Conservation (phyloP, 2,329 filamentous ascomycete species). For the Microdochium nivale region DNA sequence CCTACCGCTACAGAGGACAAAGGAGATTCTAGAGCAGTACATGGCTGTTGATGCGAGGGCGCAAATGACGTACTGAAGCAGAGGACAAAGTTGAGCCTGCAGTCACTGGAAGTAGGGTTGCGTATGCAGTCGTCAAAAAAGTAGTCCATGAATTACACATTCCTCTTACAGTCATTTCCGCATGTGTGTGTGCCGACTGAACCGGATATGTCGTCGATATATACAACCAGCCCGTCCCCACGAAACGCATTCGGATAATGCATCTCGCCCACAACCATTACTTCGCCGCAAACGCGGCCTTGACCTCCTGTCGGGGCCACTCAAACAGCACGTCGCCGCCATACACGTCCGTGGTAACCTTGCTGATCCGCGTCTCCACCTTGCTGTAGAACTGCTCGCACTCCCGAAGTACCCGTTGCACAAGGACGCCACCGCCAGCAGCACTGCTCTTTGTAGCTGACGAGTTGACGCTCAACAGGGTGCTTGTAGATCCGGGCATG, state of each 20-base stretch:
- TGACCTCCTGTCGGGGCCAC: constrained; percentile 57
- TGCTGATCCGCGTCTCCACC: constrained; percentile 52
- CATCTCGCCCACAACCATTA: background rate
- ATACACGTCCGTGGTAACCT: constrained; percentile 53
- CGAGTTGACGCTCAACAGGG: background rate
- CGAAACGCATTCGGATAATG: background rate
- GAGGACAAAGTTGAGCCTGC: background rate
- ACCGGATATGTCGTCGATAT: background rate
- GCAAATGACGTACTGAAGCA: background rate
- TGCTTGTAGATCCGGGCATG: background rate
- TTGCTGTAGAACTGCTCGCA: constrained; percentile 56
- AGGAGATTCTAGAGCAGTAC: constrained; percentile 34
- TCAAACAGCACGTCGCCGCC: constrained; percentile 57
- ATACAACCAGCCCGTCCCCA: background rate
- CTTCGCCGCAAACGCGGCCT: constrained; percentile 40
- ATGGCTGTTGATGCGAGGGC: constrained; percentile 1
- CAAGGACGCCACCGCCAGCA: constrained; percentile 24
- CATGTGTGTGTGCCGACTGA: background rate
- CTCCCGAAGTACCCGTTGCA: constrained; percentile 47
- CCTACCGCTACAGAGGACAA: constrained; percentile 36
- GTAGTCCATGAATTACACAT: background rate
- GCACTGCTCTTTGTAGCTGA: background rate
- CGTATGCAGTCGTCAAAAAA: background rate
- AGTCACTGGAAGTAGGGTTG: too few relatives aligned
- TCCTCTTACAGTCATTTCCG: background rate